Conservation (phyloP, 2,329 filamentous ascomycete genomes). For the Arthrobotrys pseudoclavata region DNA sequence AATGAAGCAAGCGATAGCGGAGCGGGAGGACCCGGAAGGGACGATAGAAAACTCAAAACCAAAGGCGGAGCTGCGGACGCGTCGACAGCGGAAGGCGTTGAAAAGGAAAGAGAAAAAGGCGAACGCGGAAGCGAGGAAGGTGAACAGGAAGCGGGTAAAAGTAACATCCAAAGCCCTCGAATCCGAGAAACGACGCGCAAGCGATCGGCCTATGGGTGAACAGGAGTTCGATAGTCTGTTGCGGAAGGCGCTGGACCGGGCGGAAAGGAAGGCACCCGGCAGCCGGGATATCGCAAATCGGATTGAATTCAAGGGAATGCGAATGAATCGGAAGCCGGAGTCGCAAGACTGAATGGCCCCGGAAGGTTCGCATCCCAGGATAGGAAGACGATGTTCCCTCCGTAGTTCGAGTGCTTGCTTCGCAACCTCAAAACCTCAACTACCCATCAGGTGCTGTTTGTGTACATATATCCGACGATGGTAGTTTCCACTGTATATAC, state of each 20-base stretch:
- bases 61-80: neutral
- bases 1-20: slow-evolving; percentile 1
- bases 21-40: slow-evolving; percentile 8
- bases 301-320: neutral
- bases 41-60: neutral
- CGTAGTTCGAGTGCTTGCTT: neutral
- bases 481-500: neutral
- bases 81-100: slow-evolving; percentile 15
- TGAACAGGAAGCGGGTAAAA: neutral
- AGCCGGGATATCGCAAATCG: neutral
- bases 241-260: too few relatives aligned
- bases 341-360: too few relatives aligned
- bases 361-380: too few relatives aligned
- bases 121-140: neutral
- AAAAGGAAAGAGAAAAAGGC: slow-evolving; percentile 23
- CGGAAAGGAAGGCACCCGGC: neutral
- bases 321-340: neutral
- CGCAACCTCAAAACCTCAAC: neutral
- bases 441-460: neutral
- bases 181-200: neutral
- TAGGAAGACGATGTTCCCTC: neutral
- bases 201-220: neutral
- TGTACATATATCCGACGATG: neutral
- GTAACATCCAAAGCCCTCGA: neutral
- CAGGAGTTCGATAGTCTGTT: neutral